phyloP scores from a whole-genome alignment of 305 asterid species.

The Fraxinus baroniana region DNA sequence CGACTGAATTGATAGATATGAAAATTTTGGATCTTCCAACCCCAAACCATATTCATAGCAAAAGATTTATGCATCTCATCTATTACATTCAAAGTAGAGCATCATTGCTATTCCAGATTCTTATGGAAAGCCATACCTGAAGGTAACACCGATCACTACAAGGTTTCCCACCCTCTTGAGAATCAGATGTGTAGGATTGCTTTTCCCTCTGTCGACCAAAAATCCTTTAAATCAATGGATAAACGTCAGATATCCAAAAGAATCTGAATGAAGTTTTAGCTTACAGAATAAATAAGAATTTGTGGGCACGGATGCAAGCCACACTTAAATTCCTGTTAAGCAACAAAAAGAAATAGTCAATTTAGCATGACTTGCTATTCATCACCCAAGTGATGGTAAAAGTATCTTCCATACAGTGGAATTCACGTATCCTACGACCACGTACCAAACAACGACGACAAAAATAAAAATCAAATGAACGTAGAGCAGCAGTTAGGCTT shows the following conservation, averaged over 20 bases:
- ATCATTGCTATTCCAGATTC: conserved; percentile 18
- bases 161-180: conserved; percentile 71
- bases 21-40: background rate
- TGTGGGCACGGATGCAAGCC: conserved; percentile 94
- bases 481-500: conserved; percentile 78
- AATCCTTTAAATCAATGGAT: conserved; percentile 24
- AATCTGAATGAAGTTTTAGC: conserved; percentile 29
- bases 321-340: conserved; percentile 81
- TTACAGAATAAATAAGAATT: conserved; percentile 64
- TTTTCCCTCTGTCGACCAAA: conserved; percentile 64
- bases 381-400: conserved; percentile 6
- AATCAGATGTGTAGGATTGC: conserved; percentile 53
- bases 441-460: conserved; percentile 99
- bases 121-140: conserved; percentile 51
- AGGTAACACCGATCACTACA: conserved; percentile 85
- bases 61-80: conserved; percentile 5
- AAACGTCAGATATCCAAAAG: conserved; percentile 18
- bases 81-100: background rate
- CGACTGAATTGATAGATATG: background rate
- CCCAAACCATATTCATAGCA: background rate
- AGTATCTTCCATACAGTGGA: background rate
- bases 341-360: conserved; percentile 24
- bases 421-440: conserved; percentile 6
- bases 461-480: conserved; percentile 87
- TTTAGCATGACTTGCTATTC: conserved; percentile 16